These are phyloP conservation scores for Phyllosticta citrichinensis DNA, from an alignment of 2,329 filamentous ascomycete species.

Conservation along the genomic window DNA sequence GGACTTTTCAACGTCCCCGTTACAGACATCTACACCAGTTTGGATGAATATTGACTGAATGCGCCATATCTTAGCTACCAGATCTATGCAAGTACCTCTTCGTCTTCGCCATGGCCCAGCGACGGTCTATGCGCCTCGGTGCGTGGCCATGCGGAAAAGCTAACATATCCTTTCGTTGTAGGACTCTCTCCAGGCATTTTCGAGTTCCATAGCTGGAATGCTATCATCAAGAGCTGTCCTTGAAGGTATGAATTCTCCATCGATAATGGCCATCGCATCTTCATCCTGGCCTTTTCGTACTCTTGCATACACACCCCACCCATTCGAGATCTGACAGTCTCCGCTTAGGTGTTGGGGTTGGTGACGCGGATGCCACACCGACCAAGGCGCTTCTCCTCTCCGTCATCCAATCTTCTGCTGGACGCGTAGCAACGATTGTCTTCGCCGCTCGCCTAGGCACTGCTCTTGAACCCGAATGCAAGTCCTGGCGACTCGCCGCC, in stretches of 20 bases:
- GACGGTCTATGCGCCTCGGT: too few relatives aligned
- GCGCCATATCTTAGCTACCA: constrained; percentile 45
- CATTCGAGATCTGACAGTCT: not conserved
- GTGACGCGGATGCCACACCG: constrained; percentile 66
- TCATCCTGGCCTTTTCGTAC: not conserved
- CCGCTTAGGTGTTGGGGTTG: constrained; percentile 61
- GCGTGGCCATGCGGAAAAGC: too few relatives aligned
- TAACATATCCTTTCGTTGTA: constrained; percentile 13
- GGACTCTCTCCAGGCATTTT: constrained; percentile 78
- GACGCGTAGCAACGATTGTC: constrained; percentile 71
- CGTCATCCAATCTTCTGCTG: constrained; percentile 72
- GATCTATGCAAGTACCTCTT: constrained; percentile 46
- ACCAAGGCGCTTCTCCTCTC: constrained; percentile 74
- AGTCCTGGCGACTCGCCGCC: constrained; percentile 76
- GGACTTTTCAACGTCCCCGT: too few relatives aligned
- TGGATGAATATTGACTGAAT: not conserved
- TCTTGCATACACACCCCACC: not conserved
- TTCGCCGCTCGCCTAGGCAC: constrained; percentile 78
- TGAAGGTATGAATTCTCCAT: constrained; percentile 41
- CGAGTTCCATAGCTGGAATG: constrained; percentile 68
- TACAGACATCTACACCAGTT: not conserved
- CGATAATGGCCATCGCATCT: not conserved
- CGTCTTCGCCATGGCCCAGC: too few relatives aligned
- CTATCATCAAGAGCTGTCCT: constrained; percentile 76
- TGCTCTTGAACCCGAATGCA: constrained; percentile 80